Evolutionary conservation across 805 yeast species (phyloP).

Genomic region (Nakazawaea pomicola): DNA sequence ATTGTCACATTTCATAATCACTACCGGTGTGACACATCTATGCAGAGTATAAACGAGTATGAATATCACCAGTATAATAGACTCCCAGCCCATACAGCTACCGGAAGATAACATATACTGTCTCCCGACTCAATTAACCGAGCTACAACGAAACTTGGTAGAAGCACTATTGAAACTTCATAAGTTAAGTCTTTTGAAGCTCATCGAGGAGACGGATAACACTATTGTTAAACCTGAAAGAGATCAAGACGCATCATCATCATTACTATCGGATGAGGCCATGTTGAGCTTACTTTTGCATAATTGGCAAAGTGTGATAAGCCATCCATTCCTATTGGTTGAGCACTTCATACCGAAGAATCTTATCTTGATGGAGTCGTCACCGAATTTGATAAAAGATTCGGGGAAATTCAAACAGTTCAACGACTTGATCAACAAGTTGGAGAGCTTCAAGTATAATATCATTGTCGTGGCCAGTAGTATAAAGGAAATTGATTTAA

Average conservation of each 20-base stretch:
- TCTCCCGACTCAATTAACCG: constrained; percentile 39
- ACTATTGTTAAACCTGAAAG: background rate
- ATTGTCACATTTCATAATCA: background rate
- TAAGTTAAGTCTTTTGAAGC: constrained; percentile 17
- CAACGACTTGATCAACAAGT: constrained; percentile 40
- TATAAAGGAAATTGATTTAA: constrained; percentile 67
- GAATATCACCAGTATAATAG: constrained; percentile 8
- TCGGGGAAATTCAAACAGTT: constrained; percentile 58
- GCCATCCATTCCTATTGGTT: constrained; percentile 68
- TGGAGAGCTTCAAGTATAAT: constrained; percentile 24
- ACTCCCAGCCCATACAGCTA: background rate
- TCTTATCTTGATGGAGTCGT: constrained; percentile 59
- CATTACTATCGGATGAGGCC: constrained; percentile 15
- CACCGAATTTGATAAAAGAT: constrained; percentile 43
- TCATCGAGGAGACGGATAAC: constrained; percentile 5
- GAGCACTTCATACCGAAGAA: constrained; percentile 76
- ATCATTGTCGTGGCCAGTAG: constrained; percentile 51
- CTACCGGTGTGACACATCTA: too few relatives aligned
- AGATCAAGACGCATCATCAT: background rate
- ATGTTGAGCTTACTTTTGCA: constrained; percentile 37
- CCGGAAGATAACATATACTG: constrained; percentile 16
- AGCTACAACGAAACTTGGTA: constrained; percentile 37
- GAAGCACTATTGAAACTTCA: constrained; percentile 42
- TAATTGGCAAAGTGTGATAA: constrained; percentile 45
- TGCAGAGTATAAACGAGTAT: too few relatives aligned